Base-by-base conservation (phyloP, 1,284 basidiomycete species). In the Cryptococcus neoformans region DNA sequence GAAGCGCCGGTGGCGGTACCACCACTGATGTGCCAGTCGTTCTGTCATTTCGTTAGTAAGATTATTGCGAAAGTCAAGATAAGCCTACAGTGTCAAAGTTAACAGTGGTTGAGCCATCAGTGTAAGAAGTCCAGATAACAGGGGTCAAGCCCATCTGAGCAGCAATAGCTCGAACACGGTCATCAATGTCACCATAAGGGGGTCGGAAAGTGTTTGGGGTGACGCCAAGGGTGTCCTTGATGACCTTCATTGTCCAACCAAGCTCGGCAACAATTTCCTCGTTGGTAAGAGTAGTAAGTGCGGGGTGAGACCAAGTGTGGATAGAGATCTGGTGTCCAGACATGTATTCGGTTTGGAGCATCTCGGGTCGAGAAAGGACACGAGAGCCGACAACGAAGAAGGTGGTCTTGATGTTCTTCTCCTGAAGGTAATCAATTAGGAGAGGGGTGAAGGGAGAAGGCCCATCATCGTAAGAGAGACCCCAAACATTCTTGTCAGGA, bases 351-450 rank as follows among this genome's bases (percentile, higher is more conserved):
- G 88, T 85, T 51, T 88, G 79, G 17, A 96, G 82, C 65, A 92
- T 84, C 14, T 82, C 72, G 5, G 92, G 89, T 56, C 85, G 83
- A 59, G 90, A 88, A 62, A 95, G 83, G 62, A 89, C 88, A 64
- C 93, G 89, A 37, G 91, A 94, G 54, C 92, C 92, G 17, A 96
- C 87, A 49, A 92, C 85, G 79, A 95, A 97, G 82, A 97, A 96
- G 3, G 93, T 96, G 5, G 92, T 84, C 21, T 79, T 81, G 64
- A 95, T 70, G 55, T 86, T 76, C 71, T 89, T 82, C 63, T 84
- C 73, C 49, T 81, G 73, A 53, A 97, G 65, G 51, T 68, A 70
- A 56, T 74, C 58, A 48, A 67, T 62, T 28, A 74, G 58, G 52
- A 68, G 80, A n/a, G 89, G 84, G 1, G 91, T 94, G 76, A 88